Conservation (phyloP, 768 basidiomycete species). For the Tulasnella sp. region DNA sequence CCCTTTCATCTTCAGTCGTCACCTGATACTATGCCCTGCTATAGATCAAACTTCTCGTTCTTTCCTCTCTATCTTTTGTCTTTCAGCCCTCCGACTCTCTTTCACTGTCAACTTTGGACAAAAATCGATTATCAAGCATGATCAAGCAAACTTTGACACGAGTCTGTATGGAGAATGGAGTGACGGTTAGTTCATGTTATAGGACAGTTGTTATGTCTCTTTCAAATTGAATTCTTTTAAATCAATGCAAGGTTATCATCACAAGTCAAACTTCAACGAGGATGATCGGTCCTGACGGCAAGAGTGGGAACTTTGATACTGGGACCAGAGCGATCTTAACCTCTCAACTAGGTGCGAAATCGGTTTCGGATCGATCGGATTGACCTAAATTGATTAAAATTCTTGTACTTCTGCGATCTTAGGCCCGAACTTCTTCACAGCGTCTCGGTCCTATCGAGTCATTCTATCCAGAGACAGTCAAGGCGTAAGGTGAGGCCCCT, state of each 20-base stretch:
- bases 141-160: conserved; percentile 8
- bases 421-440: conserved; percentile 6
- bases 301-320: background rate
- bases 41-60: conserved; percentile 1
- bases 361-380: background rate
- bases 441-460: conserved; percentile 7
- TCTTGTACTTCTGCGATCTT: background rate
- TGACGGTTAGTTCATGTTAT: conserved; percentile 1
- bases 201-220: background rate
- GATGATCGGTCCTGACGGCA: background rate
- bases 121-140: background rate
- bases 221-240: background rate
- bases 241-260: background rate
- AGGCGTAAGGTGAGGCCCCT: background rate
- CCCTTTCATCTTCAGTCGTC: background rate
- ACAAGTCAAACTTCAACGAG: conserved; percentile 10
- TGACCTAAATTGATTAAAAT: background rate
- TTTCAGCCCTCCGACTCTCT: conserved; percentile 2
- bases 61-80: conserved; percentile 1
- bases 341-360: conserved; percentile 1
- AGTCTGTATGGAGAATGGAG: conserved; percentile 2
- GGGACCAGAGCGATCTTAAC: background rate
- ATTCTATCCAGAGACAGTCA: conserved; percentile 1
- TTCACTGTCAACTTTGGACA: background rate
- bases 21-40: too few relatives aligned